These are phyloP conservation scores for Trichoderma semiorbis DNA, from an alignment of 2,329 filamentous ascomycete species.

Conservation along the genomic window DNA sequence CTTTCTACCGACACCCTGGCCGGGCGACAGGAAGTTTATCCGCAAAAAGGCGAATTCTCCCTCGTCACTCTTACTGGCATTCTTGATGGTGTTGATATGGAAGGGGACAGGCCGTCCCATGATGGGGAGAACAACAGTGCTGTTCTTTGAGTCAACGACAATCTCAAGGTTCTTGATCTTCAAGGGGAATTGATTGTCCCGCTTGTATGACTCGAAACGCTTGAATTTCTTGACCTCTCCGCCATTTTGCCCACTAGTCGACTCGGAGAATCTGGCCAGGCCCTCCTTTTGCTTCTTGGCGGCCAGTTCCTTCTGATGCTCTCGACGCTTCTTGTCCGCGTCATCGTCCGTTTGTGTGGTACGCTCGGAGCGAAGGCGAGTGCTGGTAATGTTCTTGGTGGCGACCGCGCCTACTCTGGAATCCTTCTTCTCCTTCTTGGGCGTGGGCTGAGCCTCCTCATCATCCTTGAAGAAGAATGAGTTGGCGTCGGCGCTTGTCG, in stretches of 20 bases:
- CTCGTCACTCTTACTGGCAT: slow-evolving; percentile 96
- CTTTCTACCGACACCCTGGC: slow-evolving; percentile 93
- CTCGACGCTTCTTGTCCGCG: slow-evolving; percentile 78
- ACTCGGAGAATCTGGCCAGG: slow-evolving; percentile 78
- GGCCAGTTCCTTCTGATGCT: slow-evolving; percentile 88
- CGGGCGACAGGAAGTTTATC: slow-evolving; percentile 95
- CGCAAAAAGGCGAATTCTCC: slow-evolving; percentile 90
- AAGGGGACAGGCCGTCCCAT: slow-evolving; percentile 98
- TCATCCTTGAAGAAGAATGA: slow-evolving; percentile 99
- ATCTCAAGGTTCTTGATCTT: slow-evolving; percentile 83
- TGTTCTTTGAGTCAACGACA: slow-evolving; percentile 85
- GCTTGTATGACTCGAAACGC: slow-evolving; percentile 97
- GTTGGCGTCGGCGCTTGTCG: slow-evolving; percentile 86
- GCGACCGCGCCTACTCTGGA: slow-evolving; percentile 80
- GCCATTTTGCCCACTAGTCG: slow-evolving; percentile 79
- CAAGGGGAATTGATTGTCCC: slow-evolving; percentile 86
- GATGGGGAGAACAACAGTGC: slow-evolving; percentile 87
- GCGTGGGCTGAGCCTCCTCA: slow-evolving; percentile 77
- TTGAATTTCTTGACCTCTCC: slow-evolving; percentile 98
- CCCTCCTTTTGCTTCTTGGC: slow-evolving; percentile 88
- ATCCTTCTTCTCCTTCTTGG: slow-evolving; percentile 90
- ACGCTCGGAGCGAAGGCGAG: slow-evolving; percentile 85
- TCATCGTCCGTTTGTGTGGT: slow-evolving; percentile 86
- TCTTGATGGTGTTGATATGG: slow-evolving; percentile 97
- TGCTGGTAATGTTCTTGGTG: slow-evolving; percentile 92